Evolutionary conservation across 1,284 basidiomycete species (phyloP), one percentile per base, ranked within the genome.

Genomic region (Pseudozyma thailandica): DNA sequence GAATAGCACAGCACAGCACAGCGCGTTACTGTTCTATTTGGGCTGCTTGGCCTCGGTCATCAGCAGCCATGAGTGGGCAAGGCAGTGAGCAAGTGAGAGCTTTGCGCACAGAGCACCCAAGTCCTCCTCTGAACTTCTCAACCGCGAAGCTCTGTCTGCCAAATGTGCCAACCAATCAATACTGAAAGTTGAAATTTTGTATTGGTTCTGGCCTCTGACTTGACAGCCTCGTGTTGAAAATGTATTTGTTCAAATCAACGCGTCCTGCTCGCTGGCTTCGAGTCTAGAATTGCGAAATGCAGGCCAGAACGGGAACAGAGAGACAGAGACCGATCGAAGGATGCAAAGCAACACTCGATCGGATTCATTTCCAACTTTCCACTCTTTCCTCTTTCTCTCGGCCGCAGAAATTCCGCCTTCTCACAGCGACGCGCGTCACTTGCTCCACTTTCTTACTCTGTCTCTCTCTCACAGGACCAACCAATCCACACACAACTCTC

Each of bases 371-470:
- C 15, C 23, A 16, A 44, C 4, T 4, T n/a, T n/a, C 12, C 10
- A 31, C 7, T 8, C 15, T 16, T 41, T 6, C 5, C 23, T 25
- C 10, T 20, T 10, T 56, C 20, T 66, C 44, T 66, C 47, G 63
- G 63, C 63, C 63, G 33, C 59, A 56, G 43, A 37, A 38, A 21
- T 7, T 21, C 8, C n/a, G n/a, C n/a, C n/a, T n/a, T n/a, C n/a
- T n/a, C n/a, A 37, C 46, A 50, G 39, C 39, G 63, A 66, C 63
- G 63, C 63, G 63, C 63, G 63, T 60, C 63, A 59, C 59, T 33
- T 55, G 59, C 60, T 65, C 62, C 62, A 65, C 62, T 58, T 64
- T 50, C 6, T n/a, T 35, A 13, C 28, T 35, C 18, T 21, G 8
- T 38, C 8, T 15, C 18, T 9, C 6, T n/a, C n/a, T 13, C 23